Evolutionary conservation across 306 rosid genomes (phyloP), one percentile per base, ranked within the genome.

Genomic region (Pyrus bretschneideri): DNA sequence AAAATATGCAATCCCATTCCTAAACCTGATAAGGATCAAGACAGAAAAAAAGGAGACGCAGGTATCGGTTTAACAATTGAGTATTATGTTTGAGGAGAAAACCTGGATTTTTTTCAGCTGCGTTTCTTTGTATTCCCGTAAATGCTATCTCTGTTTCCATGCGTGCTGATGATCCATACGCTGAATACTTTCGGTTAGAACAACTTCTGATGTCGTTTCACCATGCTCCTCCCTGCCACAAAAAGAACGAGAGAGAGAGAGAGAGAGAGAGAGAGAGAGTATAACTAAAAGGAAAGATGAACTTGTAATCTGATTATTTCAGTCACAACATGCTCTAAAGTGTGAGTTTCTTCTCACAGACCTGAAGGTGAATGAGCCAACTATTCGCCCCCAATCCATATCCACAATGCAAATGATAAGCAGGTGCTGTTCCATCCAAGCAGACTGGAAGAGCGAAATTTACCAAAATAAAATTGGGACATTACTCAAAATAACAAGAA

Each of bases 311-410:
- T 18, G 10, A 52, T 52, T 2, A 21, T 52, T 52, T 52, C 58
- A 52, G 22, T 52, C 12, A n/a, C 62, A 57, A 7, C 14, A n/a
- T n/a, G 62, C 29, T n/a, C 4, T 57, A 29, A 57, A 21, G 4
- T n/a, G 25, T n/a, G 10, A 57, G 62, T n/a, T n/a, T 57, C 27
- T 11, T 67, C 42, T 4, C 76, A 85, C 85, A 81, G 63, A 95
- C 99, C 97, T 95, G 96, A 82, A 95, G 88, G 76, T 89, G 92
- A 79, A 95, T 64, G 71, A 95, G 88, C 97, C 99, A 95, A 76
- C 85, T 88, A 54, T 90, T 83, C 54, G 91, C 79, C 75, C 99
- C 97, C 18, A 93, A 90, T 49, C 97, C 97, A 71, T 75, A 81
- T 82, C 99, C 99, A 22, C 82, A 83, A 79, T 95, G 89, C 72